Conservation (phyloP, 1,284 basidiomycete genomes). For the Irpex sp. region DNA sequence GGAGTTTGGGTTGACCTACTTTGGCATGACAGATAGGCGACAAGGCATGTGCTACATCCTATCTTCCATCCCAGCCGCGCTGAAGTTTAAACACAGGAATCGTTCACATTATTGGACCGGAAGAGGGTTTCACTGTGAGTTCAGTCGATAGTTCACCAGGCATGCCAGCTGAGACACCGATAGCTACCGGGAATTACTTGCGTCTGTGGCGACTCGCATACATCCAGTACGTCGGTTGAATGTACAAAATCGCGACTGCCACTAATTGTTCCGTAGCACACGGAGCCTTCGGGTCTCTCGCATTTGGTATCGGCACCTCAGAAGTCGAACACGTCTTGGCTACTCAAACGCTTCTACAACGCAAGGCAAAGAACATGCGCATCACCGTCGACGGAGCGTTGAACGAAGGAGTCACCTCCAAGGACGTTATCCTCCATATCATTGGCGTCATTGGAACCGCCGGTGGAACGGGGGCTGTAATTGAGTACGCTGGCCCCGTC, state of each 20-base stretch:
- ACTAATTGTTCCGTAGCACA: conserved; percentile 55
- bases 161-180: background rate
- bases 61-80: background rate
- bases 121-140: conserved; percentile 90
- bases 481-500: conserved; percentile 91
- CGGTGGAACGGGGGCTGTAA: conserved; percentile 90
- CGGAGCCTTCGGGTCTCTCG: conserved; percentile 93
- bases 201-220: conserved; percentile 96
- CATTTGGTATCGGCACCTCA: conserved; percentile 95
- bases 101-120: conserved; percentile 94
- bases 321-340: conserved; percentile 98
- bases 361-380: conserved; percentile 95
- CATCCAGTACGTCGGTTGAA: conserved; percentile 60
- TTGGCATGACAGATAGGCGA: conserved; percentile 88
- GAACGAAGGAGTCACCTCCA: conserved; percentile 86
- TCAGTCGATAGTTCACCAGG: background rate
- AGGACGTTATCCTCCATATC: conserved; percentile 94
- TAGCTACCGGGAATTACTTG: conserved; percentile 93
- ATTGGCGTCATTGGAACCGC: conserved; percentile 94
- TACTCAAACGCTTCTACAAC: conserved; percentile 90
- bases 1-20: conserved; percentile 93
- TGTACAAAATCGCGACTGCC: background rate
- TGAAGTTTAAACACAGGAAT: conserved; percentile 55
- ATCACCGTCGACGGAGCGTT: conserved; percentile 88
- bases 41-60: conserved; percentile 57